Base-by-base conservation (phyloP, 352 stramenopile genomes). In the Pythium utonaiense region DNA sequence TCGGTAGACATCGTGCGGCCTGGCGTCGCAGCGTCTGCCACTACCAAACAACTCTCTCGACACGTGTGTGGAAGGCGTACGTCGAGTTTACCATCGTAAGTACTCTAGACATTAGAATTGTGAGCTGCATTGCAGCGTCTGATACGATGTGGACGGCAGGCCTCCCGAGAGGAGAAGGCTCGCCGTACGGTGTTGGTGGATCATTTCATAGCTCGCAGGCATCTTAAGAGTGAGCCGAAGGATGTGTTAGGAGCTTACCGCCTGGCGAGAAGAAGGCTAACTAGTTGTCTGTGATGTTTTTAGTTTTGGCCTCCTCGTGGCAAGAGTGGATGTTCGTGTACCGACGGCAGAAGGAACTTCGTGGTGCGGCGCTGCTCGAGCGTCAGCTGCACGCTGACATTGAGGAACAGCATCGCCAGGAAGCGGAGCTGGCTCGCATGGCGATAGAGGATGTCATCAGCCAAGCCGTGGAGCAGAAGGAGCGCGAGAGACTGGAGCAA, bases 401-500 rank as follows among this genome's bases (percentile, higher is more conserved):
- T 21, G 48, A 62, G 16, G 52, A 75, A 25, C 60, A 71, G 7
- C 27, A 60, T 28, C 65, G 56, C 14, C 55, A 76, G 53, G 61
- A 74, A 30, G 28, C 21, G 3, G 82, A 89, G 19, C 3, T 38
- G 0, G 48, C 24, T 1, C 38, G 44, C 1, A 89, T 91, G 80
- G 56, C 66, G 14, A 14, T 69, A 5, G 82, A 91, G 61, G 79
- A 91, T 38, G 64, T 51, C 7, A 61, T 78, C 2, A 83, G 78
- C 24, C 25, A 51, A 10, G 66, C 62, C 0, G 53, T 81, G 0
- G 61, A 74, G 30, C n/a, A 28, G 5, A 67, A 63, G 40, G 57
- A 70, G 13, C 66, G 62, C 3, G 49, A 71, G 21, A 30, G 57
- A 3, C 47, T 47, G 0, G 82, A 89, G 38, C 62, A 56, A 2